These are phyloP conservation scores for Nicotiana tomentosiformis DNA, from an alignment of 257 asterid species.

Conservation along the genomic window DNA sequence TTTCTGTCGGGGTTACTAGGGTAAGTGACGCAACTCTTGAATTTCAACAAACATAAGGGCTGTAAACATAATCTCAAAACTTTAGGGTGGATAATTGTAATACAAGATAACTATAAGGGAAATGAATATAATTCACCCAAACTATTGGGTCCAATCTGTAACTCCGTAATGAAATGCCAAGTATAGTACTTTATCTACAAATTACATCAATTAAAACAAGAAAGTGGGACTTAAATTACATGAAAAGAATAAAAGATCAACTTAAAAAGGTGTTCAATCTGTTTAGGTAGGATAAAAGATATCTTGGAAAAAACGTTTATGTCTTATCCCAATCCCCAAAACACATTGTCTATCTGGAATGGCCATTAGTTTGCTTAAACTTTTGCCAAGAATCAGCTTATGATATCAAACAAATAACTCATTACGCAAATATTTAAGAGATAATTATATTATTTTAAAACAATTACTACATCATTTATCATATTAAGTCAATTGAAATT, in stretches of 20 bases:
- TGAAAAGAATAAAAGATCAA: not conserved
- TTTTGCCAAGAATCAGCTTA: not conserved
- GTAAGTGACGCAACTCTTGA: not conserved
- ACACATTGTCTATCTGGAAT: not conserved
- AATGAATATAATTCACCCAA: not conserved
- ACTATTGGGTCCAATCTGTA: not conserved
- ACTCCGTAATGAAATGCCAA: not conserved
- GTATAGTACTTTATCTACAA: not conserved
- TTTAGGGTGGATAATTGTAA: not conserved
- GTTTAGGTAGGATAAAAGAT: not conserved
- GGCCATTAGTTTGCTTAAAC: not conserved
- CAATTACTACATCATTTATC: not conserved
- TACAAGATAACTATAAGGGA: not conserved
- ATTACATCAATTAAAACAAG: not conserved
- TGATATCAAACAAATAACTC: not conserved
- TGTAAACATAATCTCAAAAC: not conserved
- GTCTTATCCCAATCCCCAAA: not conserved
- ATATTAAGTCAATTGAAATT: not conserved
- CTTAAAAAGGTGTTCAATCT: not conserved
- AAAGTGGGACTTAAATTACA: not conserved
- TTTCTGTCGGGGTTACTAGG: slow-evolving; percentile 21
- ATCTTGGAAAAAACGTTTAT: not conserved
- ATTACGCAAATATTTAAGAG: not conserved
- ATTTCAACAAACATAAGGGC: not conserved
- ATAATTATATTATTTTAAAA: not conserved